Evolutionary conservation across 2,329 filamentous ascomycete species (phyloP), one percentile per base, ranked within the genome.

Genomic region (Botrytis fragariae): DNA sequence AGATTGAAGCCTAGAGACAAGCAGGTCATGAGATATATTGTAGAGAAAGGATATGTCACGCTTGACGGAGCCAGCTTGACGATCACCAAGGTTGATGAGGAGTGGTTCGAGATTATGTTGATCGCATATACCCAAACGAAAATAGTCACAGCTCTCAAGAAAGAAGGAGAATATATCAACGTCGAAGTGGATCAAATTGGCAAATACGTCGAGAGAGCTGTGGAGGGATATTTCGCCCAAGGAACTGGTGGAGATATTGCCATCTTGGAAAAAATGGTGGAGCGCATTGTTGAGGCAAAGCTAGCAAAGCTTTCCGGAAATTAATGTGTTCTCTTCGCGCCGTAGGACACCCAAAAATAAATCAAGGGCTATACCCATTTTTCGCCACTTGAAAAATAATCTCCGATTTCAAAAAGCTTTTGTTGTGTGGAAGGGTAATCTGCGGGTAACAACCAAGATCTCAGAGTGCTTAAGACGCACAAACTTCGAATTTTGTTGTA

Each of bases 81-180:
- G 0, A 88, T 99, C 3, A 98, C 95, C 3, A 87, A 89, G 77
- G 95, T 98, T 44, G 85, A 95, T 79, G 88, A 90, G 77, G 91
- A 92, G 60, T 97, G 94, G 82, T 98, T 91, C 89, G 96, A 98
- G 87, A 92, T 99, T 68, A 99, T 99, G 96, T 86, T 99, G 75
- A 98, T 99, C 82, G 89, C 93, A 14, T 99, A 99, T 83, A 98
- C 96, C 18, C 96, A 98, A 85, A 93, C 95, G 83, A 93, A 93
- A 82, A 91, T 99, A 25, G 92, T 82, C n/a, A 81, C 76, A 10
- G 81, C 81, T n/a, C 75, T 80, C 10, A 81, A 82, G 77, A 80
- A 79, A 57, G 77, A 77, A 16, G 78, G 79, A 0, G 82, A 83
- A 9, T 81, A 80, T 73, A 77, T 81, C 62, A 82, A 81, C 73